phyloP scores from a whole-genome alignment of 2,329 filamentous ascomycete species.

The Colletotrichum lindemuthianum region DNA sequence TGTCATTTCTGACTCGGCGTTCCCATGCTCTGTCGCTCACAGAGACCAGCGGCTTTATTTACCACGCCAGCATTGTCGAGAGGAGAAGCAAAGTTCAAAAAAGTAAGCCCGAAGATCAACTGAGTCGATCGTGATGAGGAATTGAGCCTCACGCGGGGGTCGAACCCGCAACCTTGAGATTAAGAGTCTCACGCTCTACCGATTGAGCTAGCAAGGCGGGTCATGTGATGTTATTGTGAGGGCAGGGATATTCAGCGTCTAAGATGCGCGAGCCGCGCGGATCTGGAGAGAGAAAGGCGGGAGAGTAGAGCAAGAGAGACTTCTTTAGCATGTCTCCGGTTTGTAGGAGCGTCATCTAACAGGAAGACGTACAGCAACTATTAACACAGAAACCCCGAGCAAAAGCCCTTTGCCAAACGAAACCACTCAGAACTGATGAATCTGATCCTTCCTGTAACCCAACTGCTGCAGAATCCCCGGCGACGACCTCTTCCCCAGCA shows the following conservation, averaged over 20 bases:
- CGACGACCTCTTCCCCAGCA: constrained; percentile 57
- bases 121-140: constrained; percentile 28
- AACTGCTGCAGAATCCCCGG: constrained; percentile 65
- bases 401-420: too few relatives aligned
- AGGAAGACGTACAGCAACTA: too few relatives aligned
- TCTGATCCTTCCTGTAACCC: constrained; percentile 66
- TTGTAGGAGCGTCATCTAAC: too few relatives aligned
- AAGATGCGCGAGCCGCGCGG: too few relatives aligned
- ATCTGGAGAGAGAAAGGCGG: too few relatives aligned
- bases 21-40: too few relatives aligned
- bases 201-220: constrained; percentile 68
- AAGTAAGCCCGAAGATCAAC: background rate
- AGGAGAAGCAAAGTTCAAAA: background rate
- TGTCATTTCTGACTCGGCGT: too few relatives aligned
- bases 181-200: constrained; percentile 81
- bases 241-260: background rate
- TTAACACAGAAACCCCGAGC: too few relatives aligned
- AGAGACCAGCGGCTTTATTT: too few relatives aligned
- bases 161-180: constrained; percentile 39
- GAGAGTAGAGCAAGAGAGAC: too few relatives aligned
- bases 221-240: background rate
- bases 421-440: constrained; percentile 63
- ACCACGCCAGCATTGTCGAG: too few relatives aligned
- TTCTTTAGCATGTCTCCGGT: too few relatives aligned
- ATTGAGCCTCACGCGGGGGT: constrained; percentile 41